Conservation (phyloP, 1,284 basidiomycete species). For the Fomitopsis palustris region DNA sequence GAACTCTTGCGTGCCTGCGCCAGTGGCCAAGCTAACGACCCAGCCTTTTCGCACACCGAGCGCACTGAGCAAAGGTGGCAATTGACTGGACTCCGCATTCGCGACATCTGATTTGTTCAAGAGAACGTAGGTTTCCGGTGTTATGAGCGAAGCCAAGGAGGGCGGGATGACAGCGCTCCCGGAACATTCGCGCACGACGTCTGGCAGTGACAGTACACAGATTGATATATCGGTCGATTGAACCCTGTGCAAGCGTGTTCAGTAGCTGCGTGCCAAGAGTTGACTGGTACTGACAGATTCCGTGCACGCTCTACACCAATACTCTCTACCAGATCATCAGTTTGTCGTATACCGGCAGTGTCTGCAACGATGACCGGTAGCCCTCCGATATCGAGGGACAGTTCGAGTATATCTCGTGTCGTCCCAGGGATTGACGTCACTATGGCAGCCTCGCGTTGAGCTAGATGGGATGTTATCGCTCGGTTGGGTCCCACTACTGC, state of each 20-base stretch:
- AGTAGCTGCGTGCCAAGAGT: neutral
- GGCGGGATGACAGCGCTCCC: slow-evolving; percentile 30
- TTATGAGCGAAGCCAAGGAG: slow-evolving; percentile 45
- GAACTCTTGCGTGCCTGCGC: slow-evolving; percentile 54
- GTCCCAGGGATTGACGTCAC: slow-evolving; percentile 85
- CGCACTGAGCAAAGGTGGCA: slow-evolving; percentile 9
- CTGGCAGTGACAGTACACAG: slow-evolving; percentile 73
- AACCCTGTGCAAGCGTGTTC: slow-evolving; percentile 42
- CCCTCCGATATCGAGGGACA: slow-evolving; percentile 84
- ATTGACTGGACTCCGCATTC: slow-evolving; percentile 7
- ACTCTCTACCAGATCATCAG: slow-evolving; percentile 72
- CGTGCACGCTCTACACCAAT: slow-evolving; percentile 78
- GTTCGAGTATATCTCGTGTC: slow-evolving; percentile 81
- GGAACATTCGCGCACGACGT: slow-evolving; percentile 30
- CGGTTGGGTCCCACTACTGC: neutral
- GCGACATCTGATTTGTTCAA: slow-evolving; percentile 74
- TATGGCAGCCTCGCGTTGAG: slow-evolving; percentile 84
- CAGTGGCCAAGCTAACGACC: slow-evolving; percentile 62
- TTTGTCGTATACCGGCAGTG: slow-evolving; percentile 79
- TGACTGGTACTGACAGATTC: slow-evolving; percentile 47
- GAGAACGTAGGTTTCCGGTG: slow-evolving; percentile 54
- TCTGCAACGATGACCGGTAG: slow-evolving; percentile 79
- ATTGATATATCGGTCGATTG: slow-evolving; percentile 64
- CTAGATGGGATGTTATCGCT: slow-evolving; percentile 32
- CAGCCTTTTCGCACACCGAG: slow-evolving; percentile 34